Evolutionary conservation across 2,329 filamentous ascomycete species (phyloP).

Genomic region (Colletotrichum euphorbiae): DNA sequence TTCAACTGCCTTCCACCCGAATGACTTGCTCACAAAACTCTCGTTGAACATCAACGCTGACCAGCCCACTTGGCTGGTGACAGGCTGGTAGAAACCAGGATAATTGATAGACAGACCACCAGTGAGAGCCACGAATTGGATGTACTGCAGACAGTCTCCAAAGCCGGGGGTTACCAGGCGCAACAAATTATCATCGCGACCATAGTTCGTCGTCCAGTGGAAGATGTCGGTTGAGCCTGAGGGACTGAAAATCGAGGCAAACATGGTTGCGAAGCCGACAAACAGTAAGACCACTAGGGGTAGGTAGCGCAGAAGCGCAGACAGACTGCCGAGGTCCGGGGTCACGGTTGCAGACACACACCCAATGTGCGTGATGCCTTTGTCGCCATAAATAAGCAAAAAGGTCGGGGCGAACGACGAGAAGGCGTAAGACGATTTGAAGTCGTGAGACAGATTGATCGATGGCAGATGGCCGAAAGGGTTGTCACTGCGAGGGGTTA

Average conservation of each 20-base stretch:
- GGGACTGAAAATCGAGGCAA: slow-evolving; percentile 88
- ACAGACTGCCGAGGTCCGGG: slow-evolving; percentile 79
- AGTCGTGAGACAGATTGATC: slow-evolving; percentile 78
- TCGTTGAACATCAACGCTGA: slow-evolving; percentile 93
- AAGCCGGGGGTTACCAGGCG: slow-evolving; percentile 95
- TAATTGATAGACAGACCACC: slow-evolving; percentile 90
- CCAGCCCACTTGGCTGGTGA: slow-evolving; percentile 89
- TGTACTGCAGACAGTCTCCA: slow-evolving; percentile 95
- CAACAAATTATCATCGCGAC: slow-evolving; percentile 90
- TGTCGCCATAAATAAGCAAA: slow-evolving; percentile 80
- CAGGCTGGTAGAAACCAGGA: slow-evolving; percentile 93
- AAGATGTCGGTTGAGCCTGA: slow-evolving; percentile 95
- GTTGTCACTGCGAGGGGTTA: slow-evolving; percentile 9
- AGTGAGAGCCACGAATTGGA: slow-evolving; percentile 90
- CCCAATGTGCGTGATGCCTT: slow-evolving; percentile 71
- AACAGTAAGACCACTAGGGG: slow-evolving; percentile 83
- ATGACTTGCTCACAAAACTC: slow-evolving; percentile 80
- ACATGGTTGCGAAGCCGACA: slow-evolving; percentile 83
- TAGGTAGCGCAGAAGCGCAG: slow-evolving; percentile 78
- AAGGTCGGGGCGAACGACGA: slow-evolving; percentile 82
- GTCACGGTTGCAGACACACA: slow-evolving; percentile 88
- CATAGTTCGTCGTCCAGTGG: slow-evolving; percentile 98
- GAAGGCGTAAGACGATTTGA: slow-evolving; percentile 88
- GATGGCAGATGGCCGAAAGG: slow-evolving; percentile 69
- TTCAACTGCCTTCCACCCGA: slow-evolving; percentile 73